Conservation (phyloP, 2,329 filamentous ascomycete genomes). For the Verticillium zaregamsianum region DNA sequence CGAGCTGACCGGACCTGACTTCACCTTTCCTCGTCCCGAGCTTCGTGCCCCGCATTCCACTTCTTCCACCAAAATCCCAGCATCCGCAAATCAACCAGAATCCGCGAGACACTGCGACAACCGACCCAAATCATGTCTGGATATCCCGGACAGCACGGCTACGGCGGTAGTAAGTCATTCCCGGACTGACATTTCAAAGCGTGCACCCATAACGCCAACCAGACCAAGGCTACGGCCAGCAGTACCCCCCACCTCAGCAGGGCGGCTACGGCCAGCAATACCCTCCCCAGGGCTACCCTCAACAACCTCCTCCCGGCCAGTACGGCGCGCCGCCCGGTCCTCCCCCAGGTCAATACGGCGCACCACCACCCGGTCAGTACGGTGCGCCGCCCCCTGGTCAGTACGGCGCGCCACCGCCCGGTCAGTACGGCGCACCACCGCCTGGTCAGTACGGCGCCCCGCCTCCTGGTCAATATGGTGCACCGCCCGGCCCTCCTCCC, state of each 20-base stretch:
- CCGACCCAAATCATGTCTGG: background rate
- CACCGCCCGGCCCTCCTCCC: conserved; percentile 24
- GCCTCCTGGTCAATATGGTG: conserved; percentile 27
- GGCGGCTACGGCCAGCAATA: conserved; percentile 24
- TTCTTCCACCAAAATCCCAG: background rate
- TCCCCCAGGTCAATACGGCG: conserved; percentile 15
- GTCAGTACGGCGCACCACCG: conserved; percentile 27
- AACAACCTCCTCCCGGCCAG: conserved; percentile 29
- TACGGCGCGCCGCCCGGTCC: conserved; percentile 9
- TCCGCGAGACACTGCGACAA: background rate
- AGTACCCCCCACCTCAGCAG: conserved; percentile 22
- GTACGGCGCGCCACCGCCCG: conserved; percentile 21
- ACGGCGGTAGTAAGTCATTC: background rate
- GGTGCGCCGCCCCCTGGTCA: conserved; percentile 30
- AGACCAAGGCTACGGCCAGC: conserved; percentile 34
- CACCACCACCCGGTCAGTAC: conserved; percentile 30
- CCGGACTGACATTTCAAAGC: background rate
- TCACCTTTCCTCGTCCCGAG: background rate
- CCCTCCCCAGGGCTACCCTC: conserved; percentile 23
- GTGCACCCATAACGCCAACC: conserved; percentile 12
- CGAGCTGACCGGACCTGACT: background rate
- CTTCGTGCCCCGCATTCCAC: background rate
- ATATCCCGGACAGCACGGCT: background rate
- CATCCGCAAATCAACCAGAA: background rate
- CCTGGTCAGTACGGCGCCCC: conserved; percentile 27